Evolutionary conservation across 495 filamentous ascomycete species (phyloP).

Genomic region (Penicillium pancosmium): DNA sequence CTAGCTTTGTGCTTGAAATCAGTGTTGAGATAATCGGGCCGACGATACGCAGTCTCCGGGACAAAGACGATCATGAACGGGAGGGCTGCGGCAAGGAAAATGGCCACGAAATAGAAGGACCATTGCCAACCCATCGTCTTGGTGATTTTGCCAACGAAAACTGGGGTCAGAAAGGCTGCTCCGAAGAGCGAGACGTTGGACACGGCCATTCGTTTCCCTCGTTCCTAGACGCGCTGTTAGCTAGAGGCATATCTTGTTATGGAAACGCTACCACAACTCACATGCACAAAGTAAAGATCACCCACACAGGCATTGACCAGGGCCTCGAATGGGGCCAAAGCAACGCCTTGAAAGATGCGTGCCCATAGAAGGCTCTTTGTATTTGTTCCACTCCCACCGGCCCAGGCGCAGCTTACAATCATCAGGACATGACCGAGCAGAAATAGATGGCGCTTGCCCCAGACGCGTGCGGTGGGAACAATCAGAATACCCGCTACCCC

Average conservation of each 20-base stretch:
- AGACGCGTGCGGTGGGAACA: conserved; percentile 85
- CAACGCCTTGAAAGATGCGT: conserved; percentile 74
- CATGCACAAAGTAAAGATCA: conserved; percentile 78
- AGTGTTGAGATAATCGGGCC: conserved; percentile 65
- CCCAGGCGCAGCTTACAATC: conserved; percentile 75
- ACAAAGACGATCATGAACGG: conserved; percentile 75
- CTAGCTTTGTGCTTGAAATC: conserved; percentile 46
- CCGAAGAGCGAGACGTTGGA: conserved; percentile 89
- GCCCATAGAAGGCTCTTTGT: conserved; percentile 75
- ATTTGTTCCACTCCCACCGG: conserved; percentile 65
- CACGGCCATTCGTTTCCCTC: conserved; percentile 87
- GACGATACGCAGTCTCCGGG: conserved; percentile 80
- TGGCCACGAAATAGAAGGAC: conserved; percentile 74
- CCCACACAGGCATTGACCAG: conserved; percentile 77
- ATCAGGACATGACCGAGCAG: conserved; percentile 76
- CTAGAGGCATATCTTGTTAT: neutral
- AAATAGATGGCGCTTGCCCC: conserved; percentile 90
- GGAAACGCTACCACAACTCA: conserved; percentile 36
- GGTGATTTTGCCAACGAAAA: conserved; percentile 85
- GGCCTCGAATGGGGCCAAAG: conserved; percentile 74
- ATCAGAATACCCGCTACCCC: conserved; percentile 79
- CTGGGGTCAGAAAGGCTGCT: conserved; percentile 88
- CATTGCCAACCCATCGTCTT: conserved; percentile 72
- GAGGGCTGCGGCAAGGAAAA: conserved; percentile 64
- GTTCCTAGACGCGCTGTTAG: conserved; percentile 51